A percentile compares a stretch with the other conserved stretches of the same genome.
Evolutionary conservation across 2,329 filamentous ascomycete genomes (phyloP).

Genomic region (Rhinocladiella mackenziei): DNA sequence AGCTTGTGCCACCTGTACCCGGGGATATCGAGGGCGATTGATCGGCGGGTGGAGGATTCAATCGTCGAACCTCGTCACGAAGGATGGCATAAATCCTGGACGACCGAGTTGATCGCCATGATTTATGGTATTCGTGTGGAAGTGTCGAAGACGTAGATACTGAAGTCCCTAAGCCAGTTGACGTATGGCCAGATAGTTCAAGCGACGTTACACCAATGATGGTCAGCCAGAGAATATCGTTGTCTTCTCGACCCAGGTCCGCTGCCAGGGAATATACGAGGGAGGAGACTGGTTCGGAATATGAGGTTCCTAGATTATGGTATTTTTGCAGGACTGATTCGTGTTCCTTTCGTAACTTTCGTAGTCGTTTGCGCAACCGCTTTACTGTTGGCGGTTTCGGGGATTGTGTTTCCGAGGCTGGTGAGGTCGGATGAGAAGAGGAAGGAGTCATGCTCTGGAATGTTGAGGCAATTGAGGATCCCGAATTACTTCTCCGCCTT

Average conservation of each 20-base stretch:
- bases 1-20: slow-evolving; percentile 53
- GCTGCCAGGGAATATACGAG: slow-evolving; percentile 93
- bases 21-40: slow-evolving; percentile 22
- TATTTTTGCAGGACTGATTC: slow-evolving; percentile 74
- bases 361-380: slow-evolving; percentile 65
- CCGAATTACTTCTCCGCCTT: slow-evolving; percentile 78
- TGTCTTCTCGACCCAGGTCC: slow-evolving; percentile 92
- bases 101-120: slow-evolving; percentile 50
- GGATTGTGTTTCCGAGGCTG: slow-evolving; percentile 41
- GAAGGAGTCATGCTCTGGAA: slow-evolving; percentile 42
- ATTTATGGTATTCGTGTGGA: slow-evolving; percentile 39
- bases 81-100: slow-evolving; percentile 80
- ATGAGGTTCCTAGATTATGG: slow-evolving; percentile 81
- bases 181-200: slow-evolving; percentile 83
- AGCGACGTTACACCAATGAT: slow-evolving; percentile 94
- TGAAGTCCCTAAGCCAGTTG: slow-evolving; percentile 63
- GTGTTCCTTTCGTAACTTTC: slow-evolving; percentile 72
- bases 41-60: slow-evolving; percentile 71
- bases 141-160: slow-evolving; percentile 46
- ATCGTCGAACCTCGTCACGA: slow-evolving; percentile 85
- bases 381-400: slow-evolving; percentile 56
- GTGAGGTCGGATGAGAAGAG: slow-evolving; percentile 45
- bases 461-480: slow-evolving; percentile 41
- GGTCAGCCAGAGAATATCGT: slow-evolving; percentile 89
- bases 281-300: slow-evolving; percentile 90